A percentile compares a stretch with the other conserved stretches of the same genome.
Evolutionary conservation across 495 filamentous ascomycete genomes (phyloP).

Genomic region (Gamarada debralockiae): DNA sequence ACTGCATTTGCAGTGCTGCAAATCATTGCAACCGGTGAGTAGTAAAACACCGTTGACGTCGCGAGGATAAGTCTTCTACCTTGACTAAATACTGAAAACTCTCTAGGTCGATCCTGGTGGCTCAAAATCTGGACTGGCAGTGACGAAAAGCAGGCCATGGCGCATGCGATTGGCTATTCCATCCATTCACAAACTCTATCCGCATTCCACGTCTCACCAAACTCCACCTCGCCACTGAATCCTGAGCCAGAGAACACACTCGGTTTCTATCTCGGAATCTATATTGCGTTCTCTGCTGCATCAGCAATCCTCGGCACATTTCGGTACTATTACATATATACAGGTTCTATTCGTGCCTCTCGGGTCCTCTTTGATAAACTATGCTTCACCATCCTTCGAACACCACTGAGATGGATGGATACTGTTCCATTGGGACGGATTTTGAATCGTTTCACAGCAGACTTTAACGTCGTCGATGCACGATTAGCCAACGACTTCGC

Average conservation of each 20-base stretch:
- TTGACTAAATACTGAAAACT: slow-evolving; percentile 4
- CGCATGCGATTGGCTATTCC: slow-evolving; percentile 16
- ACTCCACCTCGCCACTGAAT: neutral
- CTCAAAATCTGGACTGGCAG: slow-evolving; percentile 62
- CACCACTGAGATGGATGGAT: slow-evolving; percentile 75
- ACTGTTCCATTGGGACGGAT: slow-evolving; percentile 76
- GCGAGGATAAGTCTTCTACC: too few relatives aligned
- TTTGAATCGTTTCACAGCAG: slow-evolving; percentile 75
- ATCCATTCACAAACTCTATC: slow-evolving; percentile 37
- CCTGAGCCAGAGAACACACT: slow-evolving; percentile 30
- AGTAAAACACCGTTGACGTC: slow-evolving; percentile 10
- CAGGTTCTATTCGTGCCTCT: slow-evolving; percentile 25
- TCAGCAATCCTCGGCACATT: slow-evolving; percentile 18
- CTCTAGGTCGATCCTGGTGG: slow-evolving; percentile 57
- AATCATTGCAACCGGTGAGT: slow-evolving; percentile 41
- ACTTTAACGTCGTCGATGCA: slow-evolving; percentile 70
- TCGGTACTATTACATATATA: slow-evolving; percentile 23
- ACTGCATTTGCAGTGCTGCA: slow-evolving; percentile 48
- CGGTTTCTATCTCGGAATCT: slow-evolving; percentile 63
- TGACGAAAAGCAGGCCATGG: slow-evolving; percentile 27
- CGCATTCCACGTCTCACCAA: slow-evolving; percentile 24
- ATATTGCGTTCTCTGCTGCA: slow-evolving; percentile 55
- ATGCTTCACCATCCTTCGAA: slow-evolving; percentile 60
- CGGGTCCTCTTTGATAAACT: slow-evolving; percentile 22
- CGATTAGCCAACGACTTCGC: slow-evolving; percentile 56